Percentiles rank a stretch among this genome's conserved stretches.
Conservation (phyloP, 2,329 filamentous ascomycete species). For the Aspergillus chevalieri region DNA sequence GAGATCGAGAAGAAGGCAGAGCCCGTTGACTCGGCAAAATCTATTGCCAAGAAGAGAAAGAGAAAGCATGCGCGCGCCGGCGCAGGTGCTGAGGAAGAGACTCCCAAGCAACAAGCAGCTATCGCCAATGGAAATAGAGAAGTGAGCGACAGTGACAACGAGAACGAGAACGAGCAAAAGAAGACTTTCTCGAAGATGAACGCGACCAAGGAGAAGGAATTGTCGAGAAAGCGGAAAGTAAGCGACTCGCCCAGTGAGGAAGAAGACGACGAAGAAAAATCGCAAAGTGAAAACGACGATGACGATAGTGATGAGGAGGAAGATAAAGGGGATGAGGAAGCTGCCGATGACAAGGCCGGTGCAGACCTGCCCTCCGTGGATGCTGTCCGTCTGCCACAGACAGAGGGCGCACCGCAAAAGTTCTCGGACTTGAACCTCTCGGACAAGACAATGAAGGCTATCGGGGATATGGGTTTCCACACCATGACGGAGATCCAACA, state of each 20-base stretch:
- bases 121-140: slow-evolving; percentile 18
- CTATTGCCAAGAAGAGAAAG: slow-evolving; percentile 40
- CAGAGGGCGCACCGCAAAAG: slow-evolving; percentile 58
- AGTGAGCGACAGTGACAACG: slow-evolving; percentile 14
- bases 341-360: slow-evolving; percentile 36
- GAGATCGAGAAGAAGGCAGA: slow-evolving; percentile 24
- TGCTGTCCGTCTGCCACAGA: slow-evolving; percentile 52
- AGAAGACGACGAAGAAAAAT: slow-evolving; percentile 18
- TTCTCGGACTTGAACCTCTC: slow-evolving; percentile 81
- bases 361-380: slow-evolving; percentile 49
- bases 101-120: slow-evolving; percentile 10
- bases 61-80: slow-evolving; percentile 33
- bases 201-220: background rate
- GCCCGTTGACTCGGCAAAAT: slow-evolving; percentile 33
- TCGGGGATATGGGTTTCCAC: slow-evolving; percentile 85
- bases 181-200: background rate
- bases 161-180: background rate
- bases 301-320: slow-evolving; percentile 13
- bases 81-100: slow-evolving; percentile 19
- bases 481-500: slow-evolving; percentile 95
- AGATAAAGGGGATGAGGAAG: slow-evolving; percentile 20
- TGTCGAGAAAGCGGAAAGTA: background rate
- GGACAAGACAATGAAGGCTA: slow-evolving; percentile 80
- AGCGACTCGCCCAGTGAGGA: slow-evolving; percentile 28
- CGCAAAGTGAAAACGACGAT: slow-evolving; percentile 10